Evolutionary conservation across 2,329 filamentous ascomycete species (phyloP), one percentile per base, ranked within the genome.

Genomic region (Myriosclerotinia curreyana): DNA sequence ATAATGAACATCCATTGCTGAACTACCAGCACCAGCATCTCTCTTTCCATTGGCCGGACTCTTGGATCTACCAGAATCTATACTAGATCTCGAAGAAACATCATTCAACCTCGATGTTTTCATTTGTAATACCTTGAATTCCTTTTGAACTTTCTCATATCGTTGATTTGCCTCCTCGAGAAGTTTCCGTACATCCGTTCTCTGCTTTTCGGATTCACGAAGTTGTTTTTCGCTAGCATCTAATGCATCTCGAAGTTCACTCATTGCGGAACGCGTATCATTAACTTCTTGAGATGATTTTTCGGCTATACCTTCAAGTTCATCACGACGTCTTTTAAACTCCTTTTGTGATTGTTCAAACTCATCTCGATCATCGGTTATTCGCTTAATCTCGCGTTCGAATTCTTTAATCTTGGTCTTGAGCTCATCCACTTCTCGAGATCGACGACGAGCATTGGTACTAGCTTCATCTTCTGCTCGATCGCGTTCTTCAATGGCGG

Each of bases 401-500:
- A 91, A 85, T 67, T 97, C 93, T 8, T 91, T 86, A 14, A 93
- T 82, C 76, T 87, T 90, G 59, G 82, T 81, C 75, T 89, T 92
- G 48, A 96, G 80, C 70, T 98, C 94, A 74, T 98, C 95, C 3
- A 91, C 81, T 79, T 98, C 95, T 55, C 93, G 83, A 8, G 90
- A 85, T 66, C 88, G 87, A 51, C 90, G 85, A 60, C 94, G 84
- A 15, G 89, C 90, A 56, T 90, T 82, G 0, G 87, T 89, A 71
- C 86, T 91, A 3, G 92, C 87, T 77, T 98, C 93, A 67, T 98
- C 93, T 76, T 99, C 94, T 2, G 92, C 88, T 2, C 92, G 86
- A 74, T 99, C 95, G 22, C 95, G 86, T 76, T 99, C 95, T 75
- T 97, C 93, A n/a, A 96, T 83, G 0, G 93, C 93, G 1, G 90